These are phyloP conservation scores for Penicillium maclennaniae DNA, from an alignment of 495 filamentous ascomycete species.

Conservation along the genomic window DNA sequence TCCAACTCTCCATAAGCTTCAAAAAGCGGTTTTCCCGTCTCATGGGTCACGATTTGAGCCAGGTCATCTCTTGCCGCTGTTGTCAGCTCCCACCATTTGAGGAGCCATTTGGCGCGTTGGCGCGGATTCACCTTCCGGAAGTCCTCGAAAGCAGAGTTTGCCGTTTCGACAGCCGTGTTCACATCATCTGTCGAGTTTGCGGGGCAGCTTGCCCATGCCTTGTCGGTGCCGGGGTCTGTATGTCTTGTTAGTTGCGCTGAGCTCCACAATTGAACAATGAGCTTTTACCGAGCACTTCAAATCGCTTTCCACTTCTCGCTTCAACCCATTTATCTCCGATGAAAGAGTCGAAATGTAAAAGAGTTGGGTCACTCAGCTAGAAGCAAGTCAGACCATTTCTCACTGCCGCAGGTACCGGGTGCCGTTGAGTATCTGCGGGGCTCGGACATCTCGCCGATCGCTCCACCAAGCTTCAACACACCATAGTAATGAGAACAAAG, in stretches of 20 bases:
- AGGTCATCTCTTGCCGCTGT: slow-evolving; percentile 50
- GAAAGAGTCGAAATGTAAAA: slow-evolving; percentile 58
- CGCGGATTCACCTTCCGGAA: slow-evolving; percentile 60
- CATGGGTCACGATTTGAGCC: slow-evolving; percentile 56
- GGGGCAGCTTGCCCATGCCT: slow-evolving; percentile 62
- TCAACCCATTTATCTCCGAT: slow-evolving; percentile 60
- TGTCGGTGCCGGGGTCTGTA: slow-evolving; percentile 61
- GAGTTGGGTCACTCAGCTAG: slow-evolving; percentile 54
- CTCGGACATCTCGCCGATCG: slow-evolving; percentile 7
- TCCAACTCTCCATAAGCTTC: slow-evolving; percentile 58
- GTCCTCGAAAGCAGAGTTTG: slow-evolving; percentile 57
- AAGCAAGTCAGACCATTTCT: not conserved
- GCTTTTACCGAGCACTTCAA: slow-evolving; percentile 60
- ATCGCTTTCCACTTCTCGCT: slow-evolving; percentile 58
- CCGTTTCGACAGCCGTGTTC: slow-evolving; percentile 53
- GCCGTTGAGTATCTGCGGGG: not conserved
- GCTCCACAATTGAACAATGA: not conserved
- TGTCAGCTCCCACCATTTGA: slow-evolving; percentile 56
- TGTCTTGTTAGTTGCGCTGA: slow-evolving; percentile 6
- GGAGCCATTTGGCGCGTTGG: slow-evolving; percentile 57
- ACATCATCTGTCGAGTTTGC: slow-evolving; percentile 59
- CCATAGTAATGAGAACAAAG: not conserved
- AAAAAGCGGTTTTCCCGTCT: slow-evolving; percentile 61
- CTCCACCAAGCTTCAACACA: not conserved
- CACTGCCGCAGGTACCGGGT: not conserved